These are phyloP conservation scores for Fusarium sp. DNA, from an alignment of 2,329 filamentous ascomycete species.

Conservation along the genomic window DNA sequence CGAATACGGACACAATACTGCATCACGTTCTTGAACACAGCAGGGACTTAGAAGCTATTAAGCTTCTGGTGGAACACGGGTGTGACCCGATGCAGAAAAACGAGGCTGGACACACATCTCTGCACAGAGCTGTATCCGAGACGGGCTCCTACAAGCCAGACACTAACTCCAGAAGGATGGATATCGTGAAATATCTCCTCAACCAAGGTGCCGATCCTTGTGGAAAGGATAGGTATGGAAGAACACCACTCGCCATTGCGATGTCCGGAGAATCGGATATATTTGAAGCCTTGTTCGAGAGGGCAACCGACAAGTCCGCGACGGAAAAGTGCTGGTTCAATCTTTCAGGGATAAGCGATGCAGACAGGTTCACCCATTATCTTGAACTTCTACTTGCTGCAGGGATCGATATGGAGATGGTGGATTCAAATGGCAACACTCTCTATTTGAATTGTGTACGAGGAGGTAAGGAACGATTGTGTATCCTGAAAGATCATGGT, in stretches of 20 bases:
- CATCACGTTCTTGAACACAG: neutral
- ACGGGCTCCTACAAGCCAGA: neutral
- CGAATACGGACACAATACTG: neutral
- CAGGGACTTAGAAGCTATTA: neutral
- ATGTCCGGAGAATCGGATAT: neutral
- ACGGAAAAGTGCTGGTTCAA: conserved; percentile 21
- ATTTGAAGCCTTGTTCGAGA: conserved; percentile 19
- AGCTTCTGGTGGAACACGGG: conserved; percentile 25
- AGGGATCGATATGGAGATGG: conserved; percentile 22
- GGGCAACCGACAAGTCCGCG: neutral
- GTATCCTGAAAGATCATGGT: conserved; percentile 1
- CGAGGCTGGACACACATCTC: neutral
- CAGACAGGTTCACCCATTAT: neutral
- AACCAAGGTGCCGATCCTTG: conserved; percentile 24
- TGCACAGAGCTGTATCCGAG: neutral
- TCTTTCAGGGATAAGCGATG: neutral
- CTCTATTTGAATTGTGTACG: conserved; percentile 22
- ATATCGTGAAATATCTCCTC: conserved; percentile 23
- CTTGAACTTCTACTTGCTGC: conserved; percentile 20
- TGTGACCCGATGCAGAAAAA: conserved; percentile 10
- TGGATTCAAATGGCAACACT: conserved; percentile 2
- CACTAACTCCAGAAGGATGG: neutral
- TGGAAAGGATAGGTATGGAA: neutral
- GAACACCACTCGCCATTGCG: neutral
- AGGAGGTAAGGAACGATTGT: neutral